These are phyloP conservation scores for Sonneratia caseolaris DNA, from an alignment of 345 rosid genomes.

Conservation along the genomic window DNA sequence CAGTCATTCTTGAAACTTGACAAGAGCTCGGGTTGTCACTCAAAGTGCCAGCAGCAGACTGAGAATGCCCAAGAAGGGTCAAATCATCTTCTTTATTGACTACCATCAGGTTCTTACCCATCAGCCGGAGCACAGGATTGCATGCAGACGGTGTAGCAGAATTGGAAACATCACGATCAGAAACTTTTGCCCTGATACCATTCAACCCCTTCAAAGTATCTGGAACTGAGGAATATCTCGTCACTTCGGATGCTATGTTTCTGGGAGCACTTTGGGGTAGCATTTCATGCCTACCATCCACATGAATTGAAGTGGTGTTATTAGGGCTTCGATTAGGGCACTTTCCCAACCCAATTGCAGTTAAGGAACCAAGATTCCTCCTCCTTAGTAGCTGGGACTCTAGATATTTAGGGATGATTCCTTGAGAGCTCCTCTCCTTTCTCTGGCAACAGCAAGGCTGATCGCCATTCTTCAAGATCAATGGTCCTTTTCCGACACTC, in stretches of 20 bases:
- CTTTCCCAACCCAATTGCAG: conserved; percentile 24
- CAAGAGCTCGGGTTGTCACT: conserved; percentile 16
- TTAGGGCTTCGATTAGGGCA: conserved; percentile 16
- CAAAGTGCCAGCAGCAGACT: conserved; percentile 17
- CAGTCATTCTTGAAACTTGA: conserved; percentile 28
- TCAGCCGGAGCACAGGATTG: conserved; percentile 74
- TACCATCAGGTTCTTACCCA: conserved; percentile 96
- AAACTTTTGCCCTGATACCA: conserved; percentile 20
- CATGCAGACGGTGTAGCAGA: conserved; percentile 53
- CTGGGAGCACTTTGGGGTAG: conserved; percentile 13
- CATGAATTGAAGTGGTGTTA: conserved; percentile 17
- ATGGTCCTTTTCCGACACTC: conserved; percentile 28
- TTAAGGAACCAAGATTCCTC: conserved; percentile 33
- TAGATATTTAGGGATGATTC: conserved; percentile 32
- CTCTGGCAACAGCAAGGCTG: conserved; percentile 87
- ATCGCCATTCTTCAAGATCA: conserved; percentile 30
- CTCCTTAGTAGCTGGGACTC: conserved; percentile 54
- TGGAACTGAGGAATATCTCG: background rate
- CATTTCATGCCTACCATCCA: conserved; percentile 31
- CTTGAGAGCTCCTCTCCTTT: conserved; percentile 56
- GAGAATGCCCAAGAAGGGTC: conserved; percentile 24
- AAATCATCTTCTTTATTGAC: conserved; percentile 62
- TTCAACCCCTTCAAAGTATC: conserved; percentile 9
- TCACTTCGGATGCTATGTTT: conserved; percentile 8
- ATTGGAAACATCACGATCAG: conserved; percentile 25